phyloP scores from a whole-genome alignment of 1,139 yeast genomes.

The Hyphopichia wangnamkhiaoensis region DNA sequence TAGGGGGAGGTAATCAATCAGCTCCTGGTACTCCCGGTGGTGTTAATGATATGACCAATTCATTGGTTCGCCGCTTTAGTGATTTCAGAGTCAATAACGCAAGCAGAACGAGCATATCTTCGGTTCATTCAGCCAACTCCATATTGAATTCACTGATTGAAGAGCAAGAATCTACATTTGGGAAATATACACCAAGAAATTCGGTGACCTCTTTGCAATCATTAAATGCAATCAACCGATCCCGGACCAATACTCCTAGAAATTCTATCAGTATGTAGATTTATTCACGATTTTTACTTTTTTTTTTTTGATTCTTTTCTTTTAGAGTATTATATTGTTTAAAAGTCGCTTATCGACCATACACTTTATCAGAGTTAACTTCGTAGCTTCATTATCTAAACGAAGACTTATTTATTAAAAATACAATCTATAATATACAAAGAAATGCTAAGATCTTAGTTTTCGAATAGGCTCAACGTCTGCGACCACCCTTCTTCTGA shows the following conservation, averaged over 20 bases:
- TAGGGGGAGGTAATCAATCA: slow-evolving; percentile 19
- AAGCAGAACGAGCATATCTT: slow-evolving; percentile 24
- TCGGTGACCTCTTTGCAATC: slow-evolving; percentile 46
- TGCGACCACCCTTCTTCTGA: slow-evolving; percentile 53
- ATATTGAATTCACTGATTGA: slow-evolving; percentile 30
- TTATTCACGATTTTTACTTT: neutral
- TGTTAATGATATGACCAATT: slow-evolving; percentile 54
- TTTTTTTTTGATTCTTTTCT: no score
- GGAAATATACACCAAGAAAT: slow-evolving; percentile 21
- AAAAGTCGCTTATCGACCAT: neutral
- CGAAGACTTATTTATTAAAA: no score
- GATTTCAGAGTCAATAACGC: slow-evolving; percentile 37
- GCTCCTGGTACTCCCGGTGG: slow-evolving; percentile 40
- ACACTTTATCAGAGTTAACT: no score
- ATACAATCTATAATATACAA: slow-evolving; percentile 1
- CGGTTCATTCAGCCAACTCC: slow-evolving; percentile 20
- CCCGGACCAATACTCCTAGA: slow-evolving; percentile 41
- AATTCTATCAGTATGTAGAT: slow-evolving; percentile 34
- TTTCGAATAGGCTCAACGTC: slow-evolving; percentile 10
- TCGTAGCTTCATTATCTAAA: no score
- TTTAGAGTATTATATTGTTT: neutral
- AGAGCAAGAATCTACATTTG: slow-evolving; percentile 27
- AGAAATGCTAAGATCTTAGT: neutral
- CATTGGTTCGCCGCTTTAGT: slow-evolving; percentile 48
- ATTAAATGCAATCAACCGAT: slow-evolving; percentile 41